A percentile compares a stretch with the other conserved stretches of the same genome.
These are phyloP conservation scores for Boletus edulis DNA, from an alignment of 768 basidiomycete species.

Conservation along the genomic window DNA sequence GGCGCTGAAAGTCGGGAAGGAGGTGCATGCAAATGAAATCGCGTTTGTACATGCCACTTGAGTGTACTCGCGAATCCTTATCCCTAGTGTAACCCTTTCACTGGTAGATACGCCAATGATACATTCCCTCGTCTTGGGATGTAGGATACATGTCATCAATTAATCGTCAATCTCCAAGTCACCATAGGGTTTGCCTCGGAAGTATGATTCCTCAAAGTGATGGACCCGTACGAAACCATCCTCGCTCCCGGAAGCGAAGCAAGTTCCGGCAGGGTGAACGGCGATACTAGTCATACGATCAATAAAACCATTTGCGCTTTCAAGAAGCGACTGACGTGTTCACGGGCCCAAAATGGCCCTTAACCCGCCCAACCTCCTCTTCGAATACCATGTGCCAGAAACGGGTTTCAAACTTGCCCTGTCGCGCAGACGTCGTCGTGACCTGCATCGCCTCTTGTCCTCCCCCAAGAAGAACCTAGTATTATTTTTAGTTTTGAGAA, in stretches of 20 bases:
- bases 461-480: constrained; percentile 87
- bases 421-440: constrained; percentile 88
- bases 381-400: constrained; percentile 99
- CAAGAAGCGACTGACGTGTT: constrained; percentile 71
- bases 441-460: constrained; percentile 98
- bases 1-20: constrained; percentile 14
- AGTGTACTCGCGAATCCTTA: neutral
- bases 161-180: constrained; percentile 75
- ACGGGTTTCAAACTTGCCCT: constrained; percentile 96
- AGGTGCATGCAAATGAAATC: constrained; percentile 19
- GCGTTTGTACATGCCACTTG: constrained; percentile 23
- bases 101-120: neutral
- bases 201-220: constrained; percentile 94
- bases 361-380: constrained; percentile 95
- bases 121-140: constrained; percentile 5
- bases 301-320: neutral
- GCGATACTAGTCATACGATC: constrained; percentile 62
- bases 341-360: constrained; percentile 95
- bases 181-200: constrained; percentile 88
- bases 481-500: neutral
- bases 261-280: constrained; percentile 83
- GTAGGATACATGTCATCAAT: constrained; percentile 7
- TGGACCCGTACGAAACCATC: constrained; percentile 93
- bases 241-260: constrained; percentile 94
- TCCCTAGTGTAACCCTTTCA: neutral